Evolutionary conservation across 2,329 filamentous ascomycete genomes (phyloP), one percentile per base, ranked within the genome.

Genomic region (Niveomyces coronatus): DNA sequence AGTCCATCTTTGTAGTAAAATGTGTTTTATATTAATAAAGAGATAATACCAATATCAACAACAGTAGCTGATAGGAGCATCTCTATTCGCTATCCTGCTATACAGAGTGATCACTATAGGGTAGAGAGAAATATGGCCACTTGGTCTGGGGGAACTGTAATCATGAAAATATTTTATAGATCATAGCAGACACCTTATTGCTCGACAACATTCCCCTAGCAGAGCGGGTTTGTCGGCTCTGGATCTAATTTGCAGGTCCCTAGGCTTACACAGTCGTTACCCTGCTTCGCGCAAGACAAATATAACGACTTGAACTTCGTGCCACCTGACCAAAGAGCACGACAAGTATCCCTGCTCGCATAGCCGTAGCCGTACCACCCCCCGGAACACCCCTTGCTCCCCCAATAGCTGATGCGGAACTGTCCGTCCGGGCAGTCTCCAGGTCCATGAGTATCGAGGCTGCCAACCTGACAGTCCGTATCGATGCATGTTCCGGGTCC

Each of bases 351-450:
- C 19, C 27, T 13, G 13, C 35, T 37, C 13, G 18, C 15, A 23
- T 31, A 37, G 9, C 35, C 27, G 13, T 31, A 37, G 35, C 35
- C 28, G 18, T 23, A 37, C 35, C 27, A 31, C 4, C 3, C 19
- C 10, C 27, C 27, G 11, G 31, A n/a, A 24, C 19, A 34, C 9
- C 16, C 15, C 6, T 15, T 15, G 3, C 19, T 9, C 5, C 19
- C 26, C 19, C 19, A 37, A 15, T 37, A 37, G 19, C 35, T 31
- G 10, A 37, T 37, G 5, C 27, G 35, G 11, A 37, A 18, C 15
- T 37, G 15, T 13, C 35, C 35, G 18, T 31, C 28, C 2, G 35
- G 35, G 20, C 27, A 37, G 19, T 22, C n/a, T 9, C 35, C 27
- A 5, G 13, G 17, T 4, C 13, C 19, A 7, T 13, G n/a, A 16